Evolutionary conservation across 139 green algal genomes (phyloP).

Genomic region (Pleodorina starrii): DNA sequence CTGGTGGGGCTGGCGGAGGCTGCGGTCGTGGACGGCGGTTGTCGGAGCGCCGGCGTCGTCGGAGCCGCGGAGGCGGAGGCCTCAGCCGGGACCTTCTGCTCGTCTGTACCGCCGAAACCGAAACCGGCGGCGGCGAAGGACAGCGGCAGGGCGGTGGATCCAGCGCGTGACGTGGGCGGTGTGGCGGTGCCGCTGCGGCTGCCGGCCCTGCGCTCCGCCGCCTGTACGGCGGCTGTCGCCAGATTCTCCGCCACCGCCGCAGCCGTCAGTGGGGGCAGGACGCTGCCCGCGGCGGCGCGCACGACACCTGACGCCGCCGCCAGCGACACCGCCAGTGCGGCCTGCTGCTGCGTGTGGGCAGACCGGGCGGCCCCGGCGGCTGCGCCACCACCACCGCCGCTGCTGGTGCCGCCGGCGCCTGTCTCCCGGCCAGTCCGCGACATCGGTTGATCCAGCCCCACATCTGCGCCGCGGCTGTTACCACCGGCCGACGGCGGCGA

Average conservation of each 20-base stretch:
- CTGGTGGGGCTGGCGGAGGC: neutral
- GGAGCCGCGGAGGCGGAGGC: neutral
- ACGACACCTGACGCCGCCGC: slow-evolving; percentile 27
- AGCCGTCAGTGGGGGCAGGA: neutral
- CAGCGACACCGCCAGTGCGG: slow-evolving; percentile 32
- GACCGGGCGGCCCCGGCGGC: neutral
- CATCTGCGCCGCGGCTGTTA: too few species aligned
- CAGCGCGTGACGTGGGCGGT: too few species aligned
- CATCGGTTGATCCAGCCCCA: too few species aligned
- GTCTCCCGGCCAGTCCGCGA: too few species aligned
- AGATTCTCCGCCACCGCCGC: slow-evolving; percentile 24
- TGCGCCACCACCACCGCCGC: too few species aligned
- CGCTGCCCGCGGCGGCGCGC: slow-evolving; percentile 5
- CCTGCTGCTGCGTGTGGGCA: neutral
- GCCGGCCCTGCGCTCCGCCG: neutral
- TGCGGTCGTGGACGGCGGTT: neutral
- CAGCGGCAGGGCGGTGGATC: too few species aligned
- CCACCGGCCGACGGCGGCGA: neutral
- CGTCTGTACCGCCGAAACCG: too few species aligned
- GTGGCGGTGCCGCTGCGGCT: too few species aligned
- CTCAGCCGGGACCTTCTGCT: too few species aligned
- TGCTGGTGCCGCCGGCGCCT: neutral
- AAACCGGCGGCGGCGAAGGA: too few species aligned
- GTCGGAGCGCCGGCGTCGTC: neutral
- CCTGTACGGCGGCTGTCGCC: slow-evolving; percentile 1